These are phyloP conservation scores for Hemisphaericaspora lyxosophila DNA, from an alignment of 1,139 yeast species.

Conservation along the genomic window DNA sequence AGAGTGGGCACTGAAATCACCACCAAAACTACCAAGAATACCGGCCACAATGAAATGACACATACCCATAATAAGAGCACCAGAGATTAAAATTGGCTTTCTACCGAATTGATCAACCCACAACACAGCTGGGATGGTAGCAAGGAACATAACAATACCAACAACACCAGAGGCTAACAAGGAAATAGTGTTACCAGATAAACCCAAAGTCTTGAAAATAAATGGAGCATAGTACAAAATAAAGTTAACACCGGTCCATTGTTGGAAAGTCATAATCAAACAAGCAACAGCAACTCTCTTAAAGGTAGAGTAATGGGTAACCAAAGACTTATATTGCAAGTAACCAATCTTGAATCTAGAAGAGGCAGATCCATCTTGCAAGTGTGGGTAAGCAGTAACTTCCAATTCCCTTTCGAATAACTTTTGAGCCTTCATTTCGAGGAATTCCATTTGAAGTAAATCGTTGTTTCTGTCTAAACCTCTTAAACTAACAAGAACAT, in stretches of 20 bases:
- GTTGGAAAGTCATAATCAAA: slow-evolving; percentile 63
- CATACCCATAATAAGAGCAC: slow-evolving; percentile 14
- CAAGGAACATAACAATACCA: slow-evolving; percentile 41
- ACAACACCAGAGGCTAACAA: slow-evolving; percentile 50
- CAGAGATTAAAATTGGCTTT: slow-evolving; percentile 14
- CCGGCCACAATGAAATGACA: slow-evolving; percentile 36
- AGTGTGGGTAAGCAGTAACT: slow-evolving; percentile 11
- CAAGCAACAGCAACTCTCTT: slow-evolving; percentile 61
- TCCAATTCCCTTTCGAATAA: slow-evolving; percentile 16
- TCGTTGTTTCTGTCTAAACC: slow-evolving; percentile 13
- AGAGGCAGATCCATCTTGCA: slow-evolving; percentile 14
- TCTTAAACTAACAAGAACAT: slow-evolving; percentile 23
- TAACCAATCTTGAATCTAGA: slow-evolving; percentile 13
- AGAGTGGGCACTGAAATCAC: slow-evolving; percentile 13
- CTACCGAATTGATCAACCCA: slow-evolving; percentile 19
- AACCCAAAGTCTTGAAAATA: slow-evolving; percentile 19
- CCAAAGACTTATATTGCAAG: slow-evolving; percentile 17
- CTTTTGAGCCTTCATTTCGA: slow-evolving; percentile 22
- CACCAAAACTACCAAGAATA: slow-evolving; percentile 51
- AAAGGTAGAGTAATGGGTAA: slow-evolving; percentile 18
- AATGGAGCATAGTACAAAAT: slow-evolving; percentile 64
- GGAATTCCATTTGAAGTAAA: slow-evolving; percentile 18
- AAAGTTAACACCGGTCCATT: slow-evolving; percentile 70
- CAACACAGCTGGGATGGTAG: slow-evolving; percentile 39
- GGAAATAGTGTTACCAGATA: slow-evolving; percentile 19